These are phyloP conservation scores for Candida caryicola DNA, from an alignment of 805 yeast genomes.

Conservation along the genomic window DNA sequence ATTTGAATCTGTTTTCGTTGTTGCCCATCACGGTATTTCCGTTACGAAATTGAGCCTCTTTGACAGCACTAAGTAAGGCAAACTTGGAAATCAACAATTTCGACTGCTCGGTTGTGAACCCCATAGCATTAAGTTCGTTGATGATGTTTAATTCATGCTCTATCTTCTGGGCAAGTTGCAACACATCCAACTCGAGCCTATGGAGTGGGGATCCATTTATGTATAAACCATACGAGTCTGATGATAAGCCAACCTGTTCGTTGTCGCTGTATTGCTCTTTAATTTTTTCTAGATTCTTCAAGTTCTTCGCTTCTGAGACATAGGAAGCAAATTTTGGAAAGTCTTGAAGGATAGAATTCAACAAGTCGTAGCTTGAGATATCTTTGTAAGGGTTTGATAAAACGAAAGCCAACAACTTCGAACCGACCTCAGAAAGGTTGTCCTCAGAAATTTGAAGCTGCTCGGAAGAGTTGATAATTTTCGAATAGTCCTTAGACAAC, in stretches of 20 bases:
- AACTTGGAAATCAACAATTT: constrained; percentile 33
- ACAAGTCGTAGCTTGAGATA: constrained; percentile 27
- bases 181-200: constrained; percentile 42
- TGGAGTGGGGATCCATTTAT: constrained; percentile 67
- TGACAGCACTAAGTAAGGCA: constrained; percentile 40
- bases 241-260: constrained; percentile 35
- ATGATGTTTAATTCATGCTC: constrained; percentile 23
- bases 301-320: constrained; percentile 22
- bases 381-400: constrained; percentile 16
- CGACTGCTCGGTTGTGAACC: constrained; percentile 31
- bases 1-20: constrained; percentile 33
- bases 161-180: constrained; percentile 41
- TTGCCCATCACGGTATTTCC: constrained; percentile 32
- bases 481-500: constrained; percentile 17
- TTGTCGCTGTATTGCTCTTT: constrained; percentile 26
- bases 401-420: constrained; percentile 42
- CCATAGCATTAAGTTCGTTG: constrained; percentile 23
- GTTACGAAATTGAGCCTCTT: constrained; percentile 31
- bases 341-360: constrained; percentile 43
- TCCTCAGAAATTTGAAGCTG: constrained; percentile 28
- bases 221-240: constrained; percentile 50
- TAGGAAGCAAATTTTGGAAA: constrained; percentile 54
- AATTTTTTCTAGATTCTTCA: constrained; percentile 18
- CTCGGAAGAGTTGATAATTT: constrained; percentile 14
- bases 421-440: constrained; percentile 35